Percentiles rank a stretch among this genome's conserved stretches.
Conservation (phyloP, 768 basidiomycete genomes). For the Rhizopogon sp. region DNA sequence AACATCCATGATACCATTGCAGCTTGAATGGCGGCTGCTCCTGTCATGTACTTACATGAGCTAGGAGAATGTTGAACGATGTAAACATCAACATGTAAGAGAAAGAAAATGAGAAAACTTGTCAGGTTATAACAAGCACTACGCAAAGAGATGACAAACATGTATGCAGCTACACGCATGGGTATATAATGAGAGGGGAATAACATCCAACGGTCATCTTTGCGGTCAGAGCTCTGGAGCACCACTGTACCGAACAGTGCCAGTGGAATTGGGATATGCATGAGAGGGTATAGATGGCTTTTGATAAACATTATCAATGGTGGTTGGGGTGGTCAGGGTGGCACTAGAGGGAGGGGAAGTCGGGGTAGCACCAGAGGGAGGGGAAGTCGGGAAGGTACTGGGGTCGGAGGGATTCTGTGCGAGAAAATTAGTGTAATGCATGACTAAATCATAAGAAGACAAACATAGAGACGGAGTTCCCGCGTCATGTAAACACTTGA, state of each 20-base stretch:
- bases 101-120: not conserved
- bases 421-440: constrained; percentile 2
- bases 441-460: not conserved
- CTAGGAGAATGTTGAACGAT: too few species aligned
- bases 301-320: not conserved
- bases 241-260: constrained; percentile 14
- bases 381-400: constrained; percentile 29
- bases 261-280: constrained; percentile 5
- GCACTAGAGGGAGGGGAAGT: constrained; percentile 15
- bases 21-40: too few species aligned
- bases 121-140: not conserved
- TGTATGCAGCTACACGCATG: not conserved
- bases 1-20: too few species aligned
- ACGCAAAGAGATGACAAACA: not conserved
- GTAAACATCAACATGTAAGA: not conserved
- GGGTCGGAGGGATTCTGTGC: constrained; percentile 32
- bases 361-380: constrained; percentile 10
- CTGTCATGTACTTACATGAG: too few species aligned
- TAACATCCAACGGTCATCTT: not conserved
- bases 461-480: constrained; percentile 24
- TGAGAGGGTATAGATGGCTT: constrained; percentile 5
- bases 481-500: constrained; percentile 13
- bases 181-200: too few species aligned
- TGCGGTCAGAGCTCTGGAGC: constrained; percentile 17
- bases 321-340: constrained; percentile 2